A percentile compares a stretch with the other conserved stretches of the same genome.
phyloP scores from a whole-genome alignment of 345 rosid species.

The Gossypium stocksii region DNA sequence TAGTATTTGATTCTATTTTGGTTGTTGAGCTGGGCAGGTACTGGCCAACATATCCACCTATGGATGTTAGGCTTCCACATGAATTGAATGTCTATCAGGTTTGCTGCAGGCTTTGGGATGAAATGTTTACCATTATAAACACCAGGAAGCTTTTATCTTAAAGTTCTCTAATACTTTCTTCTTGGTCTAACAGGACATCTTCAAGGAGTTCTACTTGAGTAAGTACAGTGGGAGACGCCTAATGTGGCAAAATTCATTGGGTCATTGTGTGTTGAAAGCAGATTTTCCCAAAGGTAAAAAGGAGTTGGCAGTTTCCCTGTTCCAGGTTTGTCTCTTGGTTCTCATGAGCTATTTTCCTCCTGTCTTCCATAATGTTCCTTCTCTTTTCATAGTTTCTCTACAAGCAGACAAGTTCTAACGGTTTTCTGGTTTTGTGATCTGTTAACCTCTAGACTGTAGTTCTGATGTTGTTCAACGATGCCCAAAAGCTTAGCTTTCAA shows the following conservation, averaged over 20 bases:
- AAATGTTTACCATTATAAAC: conserved; percentile 1
- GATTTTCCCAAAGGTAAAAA: conserved; percentile 86
- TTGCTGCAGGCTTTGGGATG: conserved; percentile 22
- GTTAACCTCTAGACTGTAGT: conserved; percentile 71
- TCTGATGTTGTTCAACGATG: conserved; percentile 94
- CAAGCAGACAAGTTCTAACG: conserved; percentile 14
- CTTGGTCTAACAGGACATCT: conserved; percentile 66
- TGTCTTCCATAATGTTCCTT: not conserved
- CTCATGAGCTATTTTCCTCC: not conserved
- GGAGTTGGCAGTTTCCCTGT: conserved; percentile 95
- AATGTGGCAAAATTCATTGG: conserved; percentile 98
- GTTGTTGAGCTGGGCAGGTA: conserved; percentile 56
- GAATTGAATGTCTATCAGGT: conserved; percentile 98
- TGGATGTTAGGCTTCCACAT: conserved; percentile 98
- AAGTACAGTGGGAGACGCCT: conserved; percentile 94
- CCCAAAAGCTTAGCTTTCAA: conserved; percentile 82
- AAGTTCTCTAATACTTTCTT: not conserved
- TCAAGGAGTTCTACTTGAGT: conserved; percentile 95
- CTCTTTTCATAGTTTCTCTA: not conserved
- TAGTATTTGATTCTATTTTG: conserved; percentile 11
- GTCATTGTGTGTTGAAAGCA: conserved; percentile 92
- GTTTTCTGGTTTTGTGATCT: conserved; percentile 5
- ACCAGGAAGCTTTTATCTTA: not conserved
- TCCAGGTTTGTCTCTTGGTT: conserved; percentile 61
- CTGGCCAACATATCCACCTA: conserved; percentile 99